These are phyloP conservation scores for Hanseniaspora lindneri DNA, from an alignment of 805 yeast species.

Conservation along the genomic window DNA sequence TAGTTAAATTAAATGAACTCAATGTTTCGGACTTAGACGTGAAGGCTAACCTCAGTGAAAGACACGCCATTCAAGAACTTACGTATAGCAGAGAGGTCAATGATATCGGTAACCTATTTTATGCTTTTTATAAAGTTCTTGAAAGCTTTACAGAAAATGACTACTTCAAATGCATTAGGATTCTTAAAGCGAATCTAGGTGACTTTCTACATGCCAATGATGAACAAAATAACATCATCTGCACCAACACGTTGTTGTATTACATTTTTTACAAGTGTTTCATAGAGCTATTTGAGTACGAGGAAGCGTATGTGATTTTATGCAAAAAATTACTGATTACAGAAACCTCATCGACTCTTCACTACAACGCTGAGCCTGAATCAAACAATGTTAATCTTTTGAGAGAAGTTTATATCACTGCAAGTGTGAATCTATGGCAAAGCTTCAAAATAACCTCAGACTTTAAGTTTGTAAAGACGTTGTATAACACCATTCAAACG, in stretches of 20 bases:
- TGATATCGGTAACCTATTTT: background rate
- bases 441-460: slow-evolving; percentile 13
- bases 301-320: background rate
- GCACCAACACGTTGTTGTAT: background rate
- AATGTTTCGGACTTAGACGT: background rate
- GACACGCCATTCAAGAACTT: background rate
- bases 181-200: background rate
- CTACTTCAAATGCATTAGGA: background rate
- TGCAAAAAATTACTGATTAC: background rate
- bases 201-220: background rate
- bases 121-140: background rate
- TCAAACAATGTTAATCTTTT: background rate
- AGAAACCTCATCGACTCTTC: background rate
- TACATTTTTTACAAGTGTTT: background rate
- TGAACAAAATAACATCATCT: background rate
- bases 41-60: background rate
- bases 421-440: slow-evolving; percentile 5
- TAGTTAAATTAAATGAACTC: background rate
- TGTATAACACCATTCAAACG: background rate
- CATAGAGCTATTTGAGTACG: background rate
- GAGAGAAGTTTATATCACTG: background rate
- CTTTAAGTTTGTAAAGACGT: background rate
- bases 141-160: background rate
- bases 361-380: background rate
- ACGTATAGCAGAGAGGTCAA: background rate